phyloP scores from a whole-genome alignment of 345 rosid species.

The Anastatica hierochuntica region DNA sequence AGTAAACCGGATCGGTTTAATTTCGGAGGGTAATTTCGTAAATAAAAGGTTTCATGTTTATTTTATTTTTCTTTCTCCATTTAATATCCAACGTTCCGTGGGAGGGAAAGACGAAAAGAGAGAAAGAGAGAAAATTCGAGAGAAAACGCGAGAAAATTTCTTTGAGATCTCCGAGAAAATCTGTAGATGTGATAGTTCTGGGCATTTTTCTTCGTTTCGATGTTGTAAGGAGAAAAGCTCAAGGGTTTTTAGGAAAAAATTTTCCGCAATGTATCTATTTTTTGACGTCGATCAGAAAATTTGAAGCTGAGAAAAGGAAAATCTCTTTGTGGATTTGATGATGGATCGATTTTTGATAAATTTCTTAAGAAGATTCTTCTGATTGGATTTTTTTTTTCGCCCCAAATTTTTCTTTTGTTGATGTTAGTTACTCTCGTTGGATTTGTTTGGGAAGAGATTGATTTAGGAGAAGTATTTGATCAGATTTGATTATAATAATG shows the following conservation, averaged over 20 bases:
- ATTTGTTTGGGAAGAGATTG: background rate
- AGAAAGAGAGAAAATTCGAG: background rate
- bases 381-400: background rate
- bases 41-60: conserved; percentile 2
- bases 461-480: background rate
- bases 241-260: background rate
- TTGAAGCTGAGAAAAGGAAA: conserved; percentile 1
- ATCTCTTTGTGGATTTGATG: background rate
- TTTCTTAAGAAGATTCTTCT: background rate
- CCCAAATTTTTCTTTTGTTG: background rate
- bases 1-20: conserved; percentile 14
- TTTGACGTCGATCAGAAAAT: conserved; percentile 16
- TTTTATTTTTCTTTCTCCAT: background rate
- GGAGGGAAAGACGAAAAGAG: conserved; percentile 16
- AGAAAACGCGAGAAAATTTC: conserved; percentile 1
- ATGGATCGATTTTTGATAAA: conserved; percentile 4
- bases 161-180: conserved; percentile 3
- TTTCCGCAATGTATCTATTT: background rate
- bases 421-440: conserved; percentile 4
- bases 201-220: background rate
- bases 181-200: background rate
- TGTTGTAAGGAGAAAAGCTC: background rate
- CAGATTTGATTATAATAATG: conserved; percentile 8
- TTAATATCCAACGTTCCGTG: conserved; percentile 25
- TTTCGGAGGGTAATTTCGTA: conserved; percentile 10